These are phyloP conservation scores for Candida nitratophila DNA, from an alignment of 805 yeast genomes.

Conservation along the genomic window DNA sequence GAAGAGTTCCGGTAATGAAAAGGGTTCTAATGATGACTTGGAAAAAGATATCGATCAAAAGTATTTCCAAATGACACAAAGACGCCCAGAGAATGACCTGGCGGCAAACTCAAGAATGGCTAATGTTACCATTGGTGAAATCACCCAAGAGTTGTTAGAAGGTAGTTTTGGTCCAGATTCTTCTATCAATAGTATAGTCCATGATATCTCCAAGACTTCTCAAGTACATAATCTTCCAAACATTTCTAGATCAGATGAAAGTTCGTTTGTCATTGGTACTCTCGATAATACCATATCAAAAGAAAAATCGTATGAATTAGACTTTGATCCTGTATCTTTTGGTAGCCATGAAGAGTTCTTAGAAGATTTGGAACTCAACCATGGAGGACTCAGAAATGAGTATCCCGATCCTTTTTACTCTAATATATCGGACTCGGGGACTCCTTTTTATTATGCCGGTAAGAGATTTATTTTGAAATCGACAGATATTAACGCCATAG, in stretches of 20 bases:
- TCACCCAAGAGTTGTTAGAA: constrained; percentile 1
- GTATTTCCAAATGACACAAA: constrained; percentile 11
- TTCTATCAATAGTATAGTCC: background rate
- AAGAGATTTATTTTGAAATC: constrained; percentile 46
- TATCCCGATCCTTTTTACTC: constrained; percentile 62
- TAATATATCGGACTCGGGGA: constrained; percentile 37
- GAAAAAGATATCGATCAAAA: constrained; percentile 7
- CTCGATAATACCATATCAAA: background rate
- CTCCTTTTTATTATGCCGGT: constrained; percentile 63
- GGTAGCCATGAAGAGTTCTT: constrained; percentile 12
- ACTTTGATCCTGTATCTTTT: constrained; percentile 13
- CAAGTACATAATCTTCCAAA: no score
- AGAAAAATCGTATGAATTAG: constrained; percentile 5
- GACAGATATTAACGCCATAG: constrained; percentile 1
- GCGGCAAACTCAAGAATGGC: background rate
- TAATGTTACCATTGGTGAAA: background rate
- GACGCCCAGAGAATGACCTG: background rate
- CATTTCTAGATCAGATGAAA: no score
- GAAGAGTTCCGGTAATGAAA: constrained; percentile 1
- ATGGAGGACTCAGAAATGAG: constrained; percentile 43
- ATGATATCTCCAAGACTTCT: no score
- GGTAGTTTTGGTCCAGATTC: background rate
- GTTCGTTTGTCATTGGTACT: background rate
- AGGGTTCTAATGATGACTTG: background rate
- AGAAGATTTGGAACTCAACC: constrained; percentile 28